Evolutionary conservation across 1,284 basidiomycete species (phyloP).

Genomic region (Ceratobasidium sp.): DNA sequence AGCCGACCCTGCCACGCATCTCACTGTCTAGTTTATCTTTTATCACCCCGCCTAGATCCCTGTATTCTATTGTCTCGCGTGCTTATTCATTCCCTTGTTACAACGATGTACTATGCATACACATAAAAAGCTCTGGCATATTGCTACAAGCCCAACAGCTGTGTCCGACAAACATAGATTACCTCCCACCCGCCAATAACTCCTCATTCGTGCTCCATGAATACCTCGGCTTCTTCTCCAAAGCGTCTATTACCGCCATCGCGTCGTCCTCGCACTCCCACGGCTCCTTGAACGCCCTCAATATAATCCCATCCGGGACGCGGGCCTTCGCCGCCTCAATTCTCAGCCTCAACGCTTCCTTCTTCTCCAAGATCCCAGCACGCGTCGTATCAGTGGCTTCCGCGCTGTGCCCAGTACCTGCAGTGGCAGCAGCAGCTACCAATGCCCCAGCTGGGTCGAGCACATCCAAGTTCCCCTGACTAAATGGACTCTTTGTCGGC

Average conservation of each 20-base stretch:
- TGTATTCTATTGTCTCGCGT: conserved; percentile 24
- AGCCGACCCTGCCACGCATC: conserved; percentile 8
- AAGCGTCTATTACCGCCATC: conserved; percentile 24
- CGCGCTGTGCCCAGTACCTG: conserved; percentile 34
- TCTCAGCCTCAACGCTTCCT: conserved; percentile 70
- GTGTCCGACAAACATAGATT: background rate
- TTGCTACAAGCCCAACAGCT: background rate
- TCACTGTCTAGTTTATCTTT: background rate
- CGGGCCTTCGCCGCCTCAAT: conserved; percentile 70
- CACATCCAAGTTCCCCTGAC: background rate
- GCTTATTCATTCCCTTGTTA: conserved; percentile 14
- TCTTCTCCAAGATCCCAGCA: conserved; percentile 39
- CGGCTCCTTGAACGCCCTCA: conserved; percentile 76
- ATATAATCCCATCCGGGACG: conserved; percentile 67
- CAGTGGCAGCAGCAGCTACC: conserved; percentile 39
- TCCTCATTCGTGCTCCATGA: conserved; percentile 12
- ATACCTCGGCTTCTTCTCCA: background rate
- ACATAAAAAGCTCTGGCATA: background rate
- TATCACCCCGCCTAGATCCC: conserved; percentile 9
- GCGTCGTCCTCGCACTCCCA: conserved; percentile 71
- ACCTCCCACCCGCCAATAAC: background rate
- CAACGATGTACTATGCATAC: background rate
- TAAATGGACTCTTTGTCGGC: background rate
- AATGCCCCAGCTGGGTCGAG: conserved; percentile 35
- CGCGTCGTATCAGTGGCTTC: conserved; percentile 37